These are phyloP conservation scores for Carex cristatella DNA, from an alignment of 176 grass and related monocot species.

Conservation along the genomic window DNA sequence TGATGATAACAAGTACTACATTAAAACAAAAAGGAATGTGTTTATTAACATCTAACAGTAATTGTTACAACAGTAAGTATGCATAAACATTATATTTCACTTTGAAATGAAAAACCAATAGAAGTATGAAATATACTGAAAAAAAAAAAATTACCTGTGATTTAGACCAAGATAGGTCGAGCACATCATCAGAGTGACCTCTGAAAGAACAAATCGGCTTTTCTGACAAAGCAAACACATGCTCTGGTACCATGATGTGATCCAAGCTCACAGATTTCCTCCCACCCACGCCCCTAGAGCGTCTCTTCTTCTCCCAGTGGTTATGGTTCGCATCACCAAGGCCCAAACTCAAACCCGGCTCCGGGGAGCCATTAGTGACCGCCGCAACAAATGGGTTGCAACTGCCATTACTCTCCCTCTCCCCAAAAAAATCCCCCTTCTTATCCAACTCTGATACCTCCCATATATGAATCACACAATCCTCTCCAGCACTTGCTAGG, in stretches of 20 bases:
- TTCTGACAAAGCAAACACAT: conserved; percentile 78
- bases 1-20: conserved; percentile 89
- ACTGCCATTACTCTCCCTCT: conserved; percentile 39
- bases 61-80: conserved; percentile 1
- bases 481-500: conserved; percentile 84
- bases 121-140: not conserved
- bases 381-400: conserved; percentile 57
- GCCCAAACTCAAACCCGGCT: conserved; percentile 42
- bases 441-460: conserved; percentile 60
- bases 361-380: conserved; percentile 44
- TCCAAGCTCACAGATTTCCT: conserved; percentile 44
- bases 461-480: conserved; percentile 93
- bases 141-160: conserved; percentile 49
- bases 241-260: conserved; percentile 63
- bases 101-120: not conserved
- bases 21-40: conserved; percentile 14
- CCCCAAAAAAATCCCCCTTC: conserved; percentile 29
- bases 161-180: conserved; percentile 97
- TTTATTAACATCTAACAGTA: conserved; percentile 9
- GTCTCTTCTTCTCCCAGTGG: conserved; percentile 58
- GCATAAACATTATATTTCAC: not conserved
- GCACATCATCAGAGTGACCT: conserved; percentile 77
- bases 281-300: conserved; percentile 39
- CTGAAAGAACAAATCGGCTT: conserved; percentile 68
- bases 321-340: conserved; percentile 30